Conservation (phyloP, 2,329 filamentous ascomycete species). For the Monosporascus sp. region DNA sequence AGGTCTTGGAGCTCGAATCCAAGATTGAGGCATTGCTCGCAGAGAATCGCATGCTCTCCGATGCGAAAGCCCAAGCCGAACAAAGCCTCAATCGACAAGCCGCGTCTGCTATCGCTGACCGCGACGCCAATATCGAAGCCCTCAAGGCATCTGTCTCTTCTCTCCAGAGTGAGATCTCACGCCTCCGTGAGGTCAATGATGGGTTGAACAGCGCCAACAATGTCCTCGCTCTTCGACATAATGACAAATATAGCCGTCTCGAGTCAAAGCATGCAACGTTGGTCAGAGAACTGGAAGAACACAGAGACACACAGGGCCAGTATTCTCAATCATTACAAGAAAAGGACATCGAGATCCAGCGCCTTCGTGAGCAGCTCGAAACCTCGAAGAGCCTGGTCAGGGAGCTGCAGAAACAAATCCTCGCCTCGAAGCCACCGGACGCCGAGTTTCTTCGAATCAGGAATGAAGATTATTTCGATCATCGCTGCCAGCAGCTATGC, state of each 20-base stretch:
- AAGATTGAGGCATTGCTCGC: conserved; percentile 77
- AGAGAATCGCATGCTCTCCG: conserved; percentile 76
- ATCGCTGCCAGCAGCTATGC: conserved; percentile 88
- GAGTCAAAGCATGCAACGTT: conserved; percentile 62
- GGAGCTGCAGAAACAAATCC: conserved; percentile 52
- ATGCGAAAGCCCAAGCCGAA: conserved; percentile 67
- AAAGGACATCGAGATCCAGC: conserved; percentile 78
- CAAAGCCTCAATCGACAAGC: conserved; percentile 58
- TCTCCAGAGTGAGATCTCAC: conserved; percentile 74
- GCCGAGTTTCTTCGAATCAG: conserved; percentile 69
- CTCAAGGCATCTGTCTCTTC: conserved; percentile 74
- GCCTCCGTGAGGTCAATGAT: conserved; percentile 77
- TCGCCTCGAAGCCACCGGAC: conserved; percentile 54
- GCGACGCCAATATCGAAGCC: conserved; percentile 79
- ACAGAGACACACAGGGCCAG: conserved; percentile 57
- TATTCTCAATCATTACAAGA: conserved; percentile 63
- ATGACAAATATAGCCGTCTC: conserved; percentile 62
- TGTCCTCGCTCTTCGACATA: conserved; percentile 70
- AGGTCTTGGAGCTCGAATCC: conserved; percentile 85
- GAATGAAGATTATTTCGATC: conserved; percentile 94
- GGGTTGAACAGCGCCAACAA: conserved; percentile 72
- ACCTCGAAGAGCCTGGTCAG: conserved; percentile 60
- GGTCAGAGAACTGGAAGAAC: conserved; percentile 62
- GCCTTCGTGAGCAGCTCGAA: conserved; percentile 72
- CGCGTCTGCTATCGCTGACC: conserved; percentile 68